phyloP scores from a whole-genome alignment of 139 green algal genomes.

The Micractinium sp. region DNA sequence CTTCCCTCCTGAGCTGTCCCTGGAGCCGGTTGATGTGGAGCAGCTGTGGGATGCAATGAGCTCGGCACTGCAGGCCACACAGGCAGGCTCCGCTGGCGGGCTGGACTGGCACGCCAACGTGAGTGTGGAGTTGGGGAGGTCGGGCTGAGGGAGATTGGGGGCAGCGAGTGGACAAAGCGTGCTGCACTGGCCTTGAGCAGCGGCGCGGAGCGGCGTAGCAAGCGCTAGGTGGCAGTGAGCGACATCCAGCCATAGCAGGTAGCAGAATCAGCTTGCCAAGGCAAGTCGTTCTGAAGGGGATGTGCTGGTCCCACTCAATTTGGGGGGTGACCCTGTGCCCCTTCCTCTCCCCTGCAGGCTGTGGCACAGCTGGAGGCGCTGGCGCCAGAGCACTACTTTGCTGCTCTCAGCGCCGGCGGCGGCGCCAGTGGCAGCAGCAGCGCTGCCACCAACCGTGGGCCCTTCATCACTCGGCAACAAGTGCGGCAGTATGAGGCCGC shows the following conservation, averaged over 20 bases:
- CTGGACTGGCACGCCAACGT: not conserved
- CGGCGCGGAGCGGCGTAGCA: no score
- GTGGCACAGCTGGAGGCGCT: not conserved
- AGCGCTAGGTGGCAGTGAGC: no score
- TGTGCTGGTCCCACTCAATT: no score
- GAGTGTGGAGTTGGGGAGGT: no score
- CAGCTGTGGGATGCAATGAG: conserved; percentile 22
- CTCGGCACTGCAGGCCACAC: not conserved
- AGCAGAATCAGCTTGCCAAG: no score
- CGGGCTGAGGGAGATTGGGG: no score
- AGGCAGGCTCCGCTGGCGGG: not conserved
- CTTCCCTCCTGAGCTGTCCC: not conserved
- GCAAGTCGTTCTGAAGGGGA: no score
- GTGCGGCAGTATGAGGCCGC: conserved; percentile 11
- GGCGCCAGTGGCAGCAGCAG: no score
- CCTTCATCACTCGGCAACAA: not conserved
- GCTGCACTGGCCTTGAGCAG: not conserved
- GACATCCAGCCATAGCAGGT: no score
- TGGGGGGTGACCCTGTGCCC: no score
- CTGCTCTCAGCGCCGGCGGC: not conserved
- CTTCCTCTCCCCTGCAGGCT: not conserved
- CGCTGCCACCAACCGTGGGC: not conserved
- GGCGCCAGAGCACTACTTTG: not conserved
- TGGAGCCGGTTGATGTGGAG: conserved; percentile 11
- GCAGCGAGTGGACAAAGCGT: not conserved